These are phyloP conservation scores for Leucocoprinus leucothites DNA, from an alignment of 768 basidiomycete genomes.

Conservation along the genomic window DNA sequence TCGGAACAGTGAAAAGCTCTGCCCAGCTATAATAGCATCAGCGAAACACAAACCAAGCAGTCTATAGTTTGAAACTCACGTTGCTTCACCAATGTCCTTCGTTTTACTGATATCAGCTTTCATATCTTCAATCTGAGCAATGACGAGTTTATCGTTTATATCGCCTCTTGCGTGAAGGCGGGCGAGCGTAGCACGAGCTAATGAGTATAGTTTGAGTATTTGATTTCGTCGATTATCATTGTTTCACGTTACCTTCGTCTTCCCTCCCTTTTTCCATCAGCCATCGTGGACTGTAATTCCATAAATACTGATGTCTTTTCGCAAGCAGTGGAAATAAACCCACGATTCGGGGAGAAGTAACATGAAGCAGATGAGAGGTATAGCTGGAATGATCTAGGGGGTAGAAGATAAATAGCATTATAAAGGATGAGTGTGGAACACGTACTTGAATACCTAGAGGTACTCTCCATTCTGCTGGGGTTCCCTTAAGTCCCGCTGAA, in stretches of 20 bases:
- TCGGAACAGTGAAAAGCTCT: conserved; percentile 36
- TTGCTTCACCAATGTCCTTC: conserved; percentile 36
- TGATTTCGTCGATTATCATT: too few species aligned
- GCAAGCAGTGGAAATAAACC: background rate
- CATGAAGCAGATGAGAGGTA: conserved; percentile 50
- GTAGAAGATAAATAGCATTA: background rate
- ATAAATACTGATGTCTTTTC: background rate
- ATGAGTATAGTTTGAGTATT: background rate
- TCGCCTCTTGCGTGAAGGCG: conserved; percentile 52
- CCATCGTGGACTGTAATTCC: conserved; percentile 38
- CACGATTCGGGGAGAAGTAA: conserved; percentile 50
- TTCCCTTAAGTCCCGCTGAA: conserved; percentile 33
- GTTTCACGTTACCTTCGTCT: conserved; percentile 42
- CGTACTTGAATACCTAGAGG: conserved; percentile 41
- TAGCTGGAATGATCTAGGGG: conserved; percentile 36
- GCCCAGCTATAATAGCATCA: conserved; percentile 23
- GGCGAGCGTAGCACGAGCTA: conserved; percentile 39
- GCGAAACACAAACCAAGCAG: background rate
- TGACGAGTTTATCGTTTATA: conserved; percentile 43
- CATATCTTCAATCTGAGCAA: conserved; percentile 44
- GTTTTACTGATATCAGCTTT: conserved; percentile 32
- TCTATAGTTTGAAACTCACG: conserved; percentile 19
- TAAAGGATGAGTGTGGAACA: background rate
- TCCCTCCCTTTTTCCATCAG: conserved; percentile 48
- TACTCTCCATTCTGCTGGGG: conserved; percentile 46